These are phyloP conservation scores for Trichophyton benhamiae DNA, from an alignment of 2,329 filamentous ascomycete species.

Conservation along the genomic window DNA sequence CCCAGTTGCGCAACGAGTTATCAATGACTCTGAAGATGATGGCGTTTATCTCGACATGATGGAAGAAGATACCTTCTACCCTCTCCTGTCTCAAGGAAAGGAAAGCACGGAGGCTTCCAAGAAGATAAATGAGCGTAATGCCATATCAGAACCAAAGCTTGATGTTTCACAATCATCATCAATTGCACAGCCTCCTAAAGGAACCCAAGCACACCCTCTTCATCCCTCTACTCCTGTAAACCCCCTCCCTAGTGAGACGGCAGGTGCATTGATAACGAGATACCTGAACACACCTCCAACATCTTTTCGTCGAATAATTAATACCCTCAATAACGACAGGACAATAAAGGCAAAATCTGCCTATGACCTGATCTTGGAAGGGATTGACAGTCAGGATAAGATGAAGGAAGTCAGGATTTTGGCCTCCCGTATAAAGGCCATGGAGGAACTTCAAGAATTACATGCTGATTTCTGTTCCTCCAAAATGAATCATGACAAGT, in stretches of 20 bases:
- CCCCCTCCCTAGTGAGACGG: background rate
- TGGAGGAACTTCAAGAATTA: conserved; percentile 24
- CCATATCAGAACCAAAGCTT: background rate
- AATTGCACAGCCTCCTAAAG: background rate
- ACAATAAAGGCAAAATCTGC: conserved; percentile 27
- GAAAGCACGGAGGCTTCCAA: background rate
- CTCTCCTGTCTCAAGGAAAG: conserved; percentile 6
- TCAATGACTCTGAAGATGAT: conserved; percentile 28
- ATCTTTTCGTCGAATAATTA: conserved; percentile 20
- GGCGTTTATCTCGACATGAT: conserved; percentile 9
- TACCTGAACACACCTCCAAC: conserved; percentile 23
- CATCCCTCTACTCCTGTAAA: background rate
- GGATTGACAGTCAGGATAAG: conserved; percentile 22
- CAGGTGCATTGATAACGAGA: conserved; percentile 18
- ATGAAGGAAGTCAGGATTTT: conserved; percentile 26
- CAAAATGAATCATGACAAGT: conserved; percentile 21
- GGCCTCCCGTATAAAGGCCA: conserved; percentile 26
- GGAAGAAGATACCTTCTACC: conserved; percentile 7
- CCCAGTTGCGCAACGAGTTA: conserved; percentile 12
- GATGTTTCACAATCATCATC: background rate
- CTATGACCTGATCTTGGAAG: conserved; percentile 28
- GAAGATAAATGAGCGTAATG: too few relatives aligned
- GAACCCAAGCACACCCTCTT: too few relatives aligned
- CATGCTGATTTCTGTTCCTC: conserved; percentile 19
- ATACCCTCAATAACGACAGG: conserved; percentile 21